Percentiles rank a stretch among this genome's conserved stretches.
Evolutionary conservation across 2,329 filamentous ascomycete species (phyloP).

Genomic region (Paraconiothyrium brasiliense): DNA sequence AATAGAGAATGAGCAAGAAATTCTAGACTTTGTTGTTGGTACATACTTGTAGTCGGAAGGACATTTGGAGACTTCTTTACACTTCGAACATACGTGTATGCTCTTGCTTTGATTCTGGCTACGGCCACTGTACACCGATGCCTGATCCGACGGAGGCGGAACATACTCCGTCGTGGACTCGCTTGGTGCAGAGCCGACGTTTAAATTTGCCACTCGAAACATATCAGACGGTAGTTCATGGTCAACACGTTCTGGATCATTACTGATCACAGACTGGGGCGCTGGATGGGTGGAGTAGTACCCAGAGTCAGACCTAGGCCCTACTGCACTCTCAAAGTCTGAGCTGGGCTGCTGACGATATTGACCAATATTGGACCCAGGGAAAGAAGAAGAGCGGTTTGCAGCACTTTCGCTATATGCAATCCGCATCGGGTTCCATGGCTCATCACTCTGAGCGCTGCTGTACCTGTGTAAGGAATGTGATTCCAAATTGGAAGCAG

Average conservation of each 20-base stretch:
- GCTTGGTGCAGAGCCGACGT: constrained; percentile 26
- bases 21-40: not conserved
- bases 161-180: constrained; percentile 28
- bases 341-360: constrained; percentile 32
- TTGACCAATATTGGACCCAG: constrained; percentile 20
- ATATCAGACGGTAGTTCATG: constrained; percentile 34
- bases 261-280: constrained; percentile 43
- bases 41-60: constrained; percentile 51
- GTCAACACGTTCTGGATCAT: constrained; percentile 33
- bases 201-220: constrained; percentile 26
- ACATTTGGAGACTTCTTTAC: constrained; percentile 41
- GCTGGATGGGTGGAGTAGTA: constrained; percentile 44
- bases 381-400: constrained; percentile 14
- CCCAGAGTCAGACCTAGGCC: constrained; percentile 42
- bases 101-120: constrained; percentile 30
- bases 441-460: constrained; percentile 26
- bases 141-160: constrained; percentile 31
- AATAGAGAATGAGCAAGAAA: constrained; percentile 21
- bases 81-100: constrained; percentile 30
- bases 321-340: constrained; percentile 32
- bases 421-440: constrained; percentile 40
- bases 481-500: constrained; percentile 7
- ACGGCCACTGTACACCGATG: constrained; percentile 37
- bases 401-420: constrained; percentile 21
- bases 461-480: constrained; percentile 11